Evolutionary conservation across 768 basidiomycete genomes (phyloP).

Genomic region (Pleurotus salmoneostramineus): DNA sequence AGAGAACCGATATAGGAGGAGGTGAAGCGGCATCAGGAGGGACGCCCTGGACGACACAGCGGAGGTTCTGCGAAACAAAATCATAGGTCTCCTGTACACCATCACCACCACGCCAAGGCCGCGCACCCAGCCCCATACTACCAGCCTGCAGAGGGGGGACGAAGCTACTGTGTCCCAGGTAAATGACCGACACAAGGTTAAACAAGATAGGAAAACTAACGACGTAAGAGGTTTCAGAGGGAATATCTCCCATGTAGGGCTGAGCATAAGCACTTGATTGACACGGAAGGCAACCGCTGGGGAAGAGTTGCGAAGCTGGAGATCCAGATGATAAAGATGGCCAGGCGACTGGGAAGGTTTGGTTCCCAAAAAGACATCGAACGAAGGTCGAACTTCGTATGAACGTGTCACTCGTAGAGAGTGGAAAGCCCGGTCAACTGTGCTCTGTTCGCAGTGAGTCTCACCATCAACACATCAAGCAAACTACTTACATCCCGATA

Average conservation of each 20-base stretch:
- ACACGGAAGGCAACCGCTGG: constrained; percentile 39
- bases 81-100: constrained; percentile 38
- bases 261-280: constrained; percentile 58
- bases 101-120: constrained; percentile 28
- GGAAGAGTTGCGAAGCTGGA: constrained; percentile 54
- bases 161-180: constrained; percentile 29
- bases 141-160: constrained; percentile 47
- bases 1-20: constrained; percentile 51
- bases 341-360: constrained; percentile 48
- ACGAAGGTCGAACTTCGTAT: constrained; percentile 58
- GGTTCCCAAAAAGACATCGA: constrained; percentile 48
- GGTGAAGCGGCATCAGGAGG: constrained; percentile 36
- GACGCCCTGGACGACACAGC: constrained; percentile 45
- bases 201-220: constrained; percentile 50
- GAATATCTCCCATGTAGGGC: constrained; percentile 63
- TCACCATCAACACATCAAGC: constrained; percentile 10
- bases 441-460: constrained; percentile 26
- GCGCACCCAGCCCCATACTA: constrained; percentile 38
- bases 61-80: constrained; percentile 51
- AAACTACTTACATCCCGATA: constrained; percentile 52
- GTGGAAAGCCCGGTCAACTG: constrained; percentile 47
- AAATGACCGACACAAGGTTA: too few relatives aligned
- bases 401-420: constrained; percentile 48
- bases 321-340: constrained; percentile 44
- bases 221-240: constrained; percentile 28